Evolutionary conservation across 768 basidiomycete genomes (phyloP).

Genomic region (Cantharellus anzutake): DNA sequence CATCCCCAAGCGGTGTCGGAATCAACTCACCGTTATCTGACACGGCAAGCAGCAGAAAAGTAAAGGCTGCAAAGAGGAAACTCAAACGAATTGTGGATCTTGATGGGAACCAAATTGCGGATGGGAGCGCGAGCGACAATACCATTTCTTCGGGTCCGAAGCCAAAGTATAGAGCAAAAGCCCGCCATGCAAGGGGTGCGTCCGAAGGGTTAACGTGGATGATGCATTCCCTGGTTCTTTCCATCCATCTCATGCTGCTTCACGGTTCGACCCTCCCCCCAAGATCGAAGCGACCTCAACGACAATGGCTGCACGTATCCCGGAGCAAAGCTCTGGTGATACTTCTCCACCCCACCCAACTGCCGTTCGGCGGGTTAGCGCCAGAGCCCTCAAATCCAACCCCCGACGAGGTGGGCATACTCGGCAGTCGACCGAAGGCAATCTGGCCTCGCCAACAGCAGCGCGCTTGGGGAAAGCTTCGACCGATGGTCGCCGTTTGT

Average conservation of each 20-base stretch:
- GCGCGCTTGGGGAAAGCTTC: neutral
- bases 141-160: neutral
- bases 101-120: slow-evolving; percentile 23
- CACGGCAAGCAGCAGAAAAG: neutral
- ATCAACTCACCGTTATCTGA: too few species aligned
- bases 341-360: too few species aligned
- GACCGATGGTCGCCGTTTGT: neutral
- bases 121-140: slow-evolving; percentile 16
- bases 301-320: too few species aligned
- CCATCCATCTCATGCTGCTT: too few species aligned
- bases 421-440: slow-evolving; percentile 3
- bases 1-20: neutral
- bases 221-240: neutral
- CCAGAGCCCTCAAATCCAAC: too few species aligned
- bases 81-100: slow-evolving; percentile 64
- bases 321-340: too few species aligned
- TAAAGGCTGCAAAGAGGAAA: slow-evolving; percentile 30
- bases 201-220: too few species aligned
- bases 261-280: neutral
- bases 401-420: neutral
- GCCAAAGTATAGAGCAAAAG: neutral
- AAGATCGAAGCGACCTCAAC: neutral
- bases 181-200: neutral
- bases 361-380: too few species aligned
- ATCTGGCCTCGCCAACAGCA: neutral